phyloP scores from a whole-genome alignment of 2,329 filamentous ascomycete genomes.

The Pleoardoris graminearum region DNA sequence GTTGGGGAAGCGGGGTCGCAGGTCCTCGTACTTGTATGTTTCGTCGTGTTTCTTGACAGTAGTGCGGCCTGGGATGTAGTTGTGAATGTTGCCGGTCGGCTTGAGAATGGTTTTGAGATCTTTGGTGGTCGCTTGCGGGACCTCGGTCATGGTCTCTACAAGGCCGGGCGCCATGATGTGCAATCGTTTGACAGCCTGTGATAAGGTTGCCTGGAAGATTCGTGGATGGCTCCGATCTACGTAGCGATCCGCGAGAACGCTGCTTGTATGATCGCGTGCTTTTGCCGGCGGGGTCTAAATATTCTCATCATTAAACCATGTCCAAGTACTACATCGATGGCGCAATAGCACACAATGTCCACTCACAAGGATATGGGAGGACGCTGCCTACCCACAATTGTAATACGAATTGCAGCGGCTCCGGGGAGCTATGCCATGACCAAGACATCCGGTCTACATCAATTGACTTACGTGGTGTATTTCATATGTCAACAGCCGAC shows the following conservation, averaged over 20 bases:
- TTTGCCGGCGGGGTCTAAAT: too few species aligned
- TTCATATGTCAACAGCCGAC: not conserved
- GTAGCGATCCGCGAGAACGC: too few species aligned
- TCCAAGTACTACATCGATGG: conserved; percentile 30
- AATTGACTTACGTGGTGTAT: not conserved
- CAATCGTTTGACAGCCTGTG: not conserved
- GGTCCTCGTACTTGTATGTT: conserved; percentile 56
- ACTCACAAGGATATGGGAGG: conserved; percentile 1
- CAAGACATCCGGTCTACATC: not conserved
- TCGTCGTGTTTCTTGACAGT: conserved; percentile 50
- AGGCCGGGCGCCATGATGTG: conserved; percentile 40
- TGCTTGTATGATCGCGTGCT: too few species aligned
- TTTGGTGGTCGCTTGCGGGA: conserved; percentile 12
- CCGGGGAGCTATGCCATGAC: not conserved
- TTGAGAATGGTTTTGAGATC: conserved; percentile 23
- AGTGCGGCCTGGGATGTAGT: conserved; percentile 56
- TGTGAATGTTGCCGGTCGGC: conserved; percentile 28
- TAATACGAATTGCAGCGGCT: not conserved
- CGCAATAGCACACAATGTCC: conserved; percentile 44
- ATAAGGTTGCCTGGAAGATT: not conserved
- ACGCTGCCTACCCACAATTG: conserved; percentile 10
- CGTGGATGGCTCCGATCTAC: too few species aligned
- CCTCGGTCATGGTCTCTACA: conserved; percentile 30
- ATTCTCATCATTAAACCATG: too few species aligned
- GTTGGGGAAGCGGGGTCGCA: conserved; percentile 58